phyloP scores from a whole-genome alignment of 2,329 filamentous ascomycete species.

The Drechslera avenae region DNA sequence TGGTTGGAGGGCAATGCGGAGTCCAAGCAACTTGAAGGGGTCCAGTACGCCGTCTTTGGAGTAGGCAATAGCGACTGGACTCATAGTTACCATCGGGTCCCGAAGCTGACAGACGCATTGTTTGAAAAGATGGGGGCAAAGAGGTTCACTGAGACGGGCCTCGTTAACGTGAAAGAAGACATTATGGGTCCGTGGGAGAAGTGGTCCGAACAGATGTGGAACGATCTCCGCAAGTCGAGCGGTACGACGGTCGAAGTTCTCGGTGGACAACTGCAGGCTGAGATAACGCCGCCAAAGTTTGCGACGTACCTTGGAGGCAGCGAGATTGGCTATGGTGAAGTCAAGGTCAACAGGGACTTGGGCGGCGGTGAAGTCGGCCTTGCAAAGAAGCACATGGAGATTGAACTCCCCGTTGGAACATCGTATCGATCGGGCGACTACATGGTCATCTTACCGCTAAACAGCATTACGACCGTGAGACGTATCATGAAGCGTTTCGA shows the following conservation, averaged over 20 bases:
- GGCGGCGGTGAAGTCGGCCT: conserved; percentile 9
- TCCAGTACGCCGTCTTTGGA: conserved; percentile 72
- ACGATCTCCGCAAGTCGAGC: conserved; percentile 4
- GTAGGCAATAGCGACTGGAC: conserved; percentile 65
- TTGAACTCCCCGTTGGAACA: conserved; percentile 46
- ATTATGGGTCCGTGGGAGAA: conserved; percentile 11
- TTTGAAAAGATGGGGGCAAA: conserved; percentile 59
- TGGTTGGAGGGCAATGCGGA: conserved; percentile 66
- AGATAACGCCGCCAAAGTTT: conserved; percentile 7
- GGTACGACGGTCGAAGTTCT: conserved; percentile 9
- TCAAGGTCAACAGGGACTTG: conserved; percentile 30
- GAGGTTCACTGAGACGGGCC: conserved; percentile 12
- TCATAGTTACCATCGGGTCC: conserved; percentile 69
- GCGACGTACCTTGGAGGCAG: conserved; percentile 12
- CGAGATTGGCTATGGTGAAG: conserved; percentile 16
- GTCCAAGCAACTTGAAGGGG: conserved; percentile 55
- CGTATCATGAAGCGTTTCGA: conserved; percentile 25
- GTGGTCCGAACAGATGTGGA: conserved; percentile 11
- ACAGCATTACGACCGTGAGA: conserved; percentile 46
- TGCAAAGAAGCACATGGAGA: conserved; percentile 18
- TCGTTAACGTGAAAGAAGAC: conserved; percentile 13
- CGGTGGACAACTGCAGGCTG: conserved; percentile 1
- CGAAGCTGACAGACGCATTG: conserved; percentile 64
- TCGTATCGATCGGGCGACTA: conserved; percentile 75
- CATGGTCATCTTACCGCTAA: conserved; percentile 71